Conservation (phyloP, 441 rosid genomes). For the Euphorbia celastroides region DNA sequence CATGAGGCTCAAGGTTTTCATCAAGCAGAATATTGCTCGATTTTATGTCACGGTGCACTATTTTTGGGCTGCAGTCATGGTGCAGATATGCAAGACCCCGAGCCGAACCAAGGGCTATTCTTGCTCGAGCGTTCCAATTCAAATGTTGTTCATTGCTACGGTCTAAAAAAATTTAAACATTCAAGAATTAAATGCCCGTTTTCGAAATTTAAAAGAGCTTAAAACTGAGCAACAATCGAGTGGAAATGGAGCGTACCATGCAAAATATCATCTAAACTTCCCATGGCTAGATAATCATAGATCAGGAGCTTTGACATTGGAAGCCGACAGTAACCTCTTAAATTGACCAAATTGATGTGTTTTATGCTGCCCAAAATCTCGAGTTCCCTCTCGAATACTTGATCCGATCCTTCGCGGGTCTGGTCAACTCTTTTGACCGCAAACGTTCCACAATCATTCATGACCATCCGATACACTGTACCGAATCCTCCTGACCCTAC, state of each 20-base stretch:
- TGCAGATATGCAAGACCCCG: conserved; percentile 83
- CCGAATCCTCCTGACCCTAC: conserved; percentile 98
- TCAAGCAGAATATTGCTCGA: conserved; percentile 89
- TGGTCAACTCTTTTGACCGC: conserved; percentile 91
- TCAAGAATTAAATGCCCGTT: neutral
- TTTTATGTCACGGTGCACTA: conserved; percentile 82
- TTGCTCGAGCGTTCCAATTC: conserved; percentile 68
- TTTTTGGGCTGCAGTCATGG: conserved; percentile 87
- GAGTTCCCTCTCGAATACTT: conserved; percentile 84
- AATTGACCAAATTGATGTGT: conserved; percentile 84
- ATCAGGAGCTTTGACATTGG: conserved; percentile 83
- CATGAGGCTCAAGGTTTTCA: conserved; percentile 84
- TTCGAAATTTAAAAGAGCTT: neutral
- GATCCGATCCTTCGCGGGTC: conserved; percentile 80
- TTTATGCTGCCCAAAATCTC: conserved; percentile 94
- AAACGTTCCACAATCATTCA: conserved; percentile 96
- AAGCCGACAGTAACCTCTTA: conserved; percentile 94
- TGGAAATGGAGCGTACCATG: conserved; percentile 44
- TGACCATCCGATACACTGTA: conserved; percentile 90
- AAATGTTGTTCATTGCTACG: conserved; percentile 31
- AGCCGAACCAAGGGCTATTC: conserved; percentile 75
- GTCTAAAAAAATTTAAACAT: conserved; percentile 26
- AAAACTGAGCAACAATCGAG: neutral
- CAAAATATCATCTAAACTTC: conserved; percentile 82
- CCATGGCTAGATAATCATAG: conserved; percentile 81